Conservation (phyloP, 495 filamentous ascomycete genomes). For the Podospora didyma region DNA sequence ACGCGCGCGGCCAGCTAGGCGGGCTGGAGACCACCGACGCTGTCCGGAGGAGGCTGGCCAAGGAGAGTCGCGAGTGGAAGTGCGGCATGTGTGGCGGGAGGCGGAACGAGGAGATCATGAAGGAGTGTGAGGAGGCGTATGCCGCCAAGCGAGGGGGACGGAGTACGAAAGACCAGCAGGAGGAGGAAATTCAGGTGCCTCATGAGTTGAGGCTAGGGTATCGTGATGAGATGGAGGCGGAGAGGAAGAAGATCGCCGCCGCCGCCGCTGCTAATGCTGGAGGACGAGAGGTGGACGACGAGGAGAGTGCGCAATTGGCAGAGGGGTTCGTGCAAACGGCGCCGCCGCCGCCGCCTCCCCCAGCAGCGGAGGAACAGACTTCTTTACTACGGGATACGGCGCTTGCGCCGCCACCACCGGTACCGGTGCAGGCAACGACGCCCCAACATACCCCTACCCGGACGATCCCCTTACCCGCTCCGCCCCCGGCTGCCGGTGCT, state of each 20-base stretch:
- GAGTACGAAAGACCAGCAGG: constrained; percentile 32
- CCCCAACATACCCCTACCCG: constrained; percentile 36
- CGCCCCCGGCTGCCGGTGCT: background rate
- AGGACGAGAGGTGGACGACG: constrained; percentile 18
- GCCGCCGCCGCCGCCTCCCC: constrained; percentile 14
- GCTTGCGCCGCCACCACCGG: constrained; percentile 5
- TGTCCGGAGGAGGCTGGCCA: constrained; percentile 62
- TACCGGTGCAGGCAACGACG: constrained; percentile 26
- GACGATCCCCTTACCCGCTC: constrained; percentile 28
- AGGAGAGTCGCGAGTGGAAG: constrained; percentile 54
- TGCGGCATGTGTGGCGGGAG: constrained; percentile 61
- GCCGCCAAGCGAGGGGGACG: no score
- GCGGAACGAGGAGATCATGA: constrained; percentile 69
- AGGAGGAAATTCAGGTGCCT: constrained; percentile 51
- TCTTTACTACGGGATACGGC: constrained; percentile 2
- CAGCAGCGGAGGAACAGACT: no score
- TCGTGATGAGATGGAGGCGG: constrained; percentile 46
- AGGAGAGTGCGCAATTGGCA: constrained; percentile 39
- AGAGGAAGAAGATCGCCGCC: constrained; percentile 16
- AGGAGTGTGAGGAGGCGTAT: constrained; percentile 53
- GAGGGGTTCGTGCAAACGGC: constrained; percentile 48
- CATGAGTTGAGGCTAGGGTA: constrained; percentile 56
- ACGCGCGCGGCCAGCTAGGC: constrained; percentile 75
- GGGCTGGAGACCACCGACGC: constrained; percentile 70
- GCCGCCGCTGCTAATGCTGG: background rate